A percentile compares a stretch with the other conserved stretches of the same genome.
Conservation (phyloP, 495 filamentous ascomycete genomes). For the Eremomyces bilateralis region DNA sequence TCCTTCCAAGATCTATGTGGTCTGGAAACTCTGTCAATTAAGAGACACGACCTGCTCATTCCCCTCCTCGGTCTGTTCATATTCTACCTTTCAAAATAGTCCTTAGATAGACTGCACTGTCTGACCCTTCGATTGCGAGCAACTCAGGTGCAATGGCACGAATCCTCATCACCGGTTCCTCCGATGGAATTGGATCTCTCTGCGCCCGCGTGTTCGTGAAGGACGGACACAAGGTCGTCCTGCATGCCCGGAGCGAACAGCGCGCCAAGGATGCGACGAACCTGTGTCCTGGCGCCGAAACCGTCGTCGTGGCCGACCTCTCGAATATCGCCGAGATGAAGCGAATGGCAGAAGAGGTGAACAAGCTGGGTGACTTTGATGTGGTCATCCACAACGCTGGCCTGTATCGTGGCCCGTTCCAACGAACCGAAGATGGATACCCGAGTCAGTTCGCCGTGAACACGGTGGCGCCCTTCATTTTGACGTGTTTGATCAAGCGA, state of each 20-base stretch:
- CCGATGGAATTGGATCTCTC: conserved; percentile 27
- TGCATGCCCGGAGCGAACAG: conserved; percentile 32
- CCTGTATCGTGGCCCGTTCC: conserved; percentile 9
- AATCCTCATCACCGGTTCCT: conserved; percentile 29
- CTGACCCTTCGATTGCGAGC: no score
- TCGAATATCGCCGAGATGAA: conserved; percentile 31
- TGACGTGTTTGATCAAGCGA: conserved; percentile 29
- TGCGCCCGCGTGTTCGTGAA: conserved; percentile 28
- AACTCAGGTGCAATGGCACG: conserved; percentile 21
- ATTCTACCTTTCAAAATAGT: no score
- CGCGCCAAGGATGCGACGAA: conserved; percentile 24
- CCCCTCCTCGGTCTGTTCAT: no score
- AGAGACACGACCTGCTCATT: no score
- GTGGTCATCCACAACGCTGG: conserved; percentile 38
- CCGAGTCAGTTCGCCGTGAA: conserved; percentile 33
- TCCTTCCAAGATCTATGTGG: no score
- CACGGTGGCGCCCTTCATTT: conserved; percentile 33
- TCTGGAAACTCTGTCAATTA: no score
- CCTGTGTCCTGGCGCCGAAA: conserved; percentile 26
- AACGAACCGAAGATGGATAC: conserved; percentile 22
- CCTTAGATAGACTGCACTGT: no score
- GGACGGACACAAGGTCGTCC: conserved; percentile 30
- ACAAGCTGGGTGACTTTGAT: conserved; percentile 28
- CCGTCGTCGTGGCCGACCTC: conserved; percentile 29
- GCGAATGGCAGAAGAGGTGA: conserved; percentile 27